Conservation (phyloP, 73 alveolate species). For the Vitrella brassicaformis region DNA sequence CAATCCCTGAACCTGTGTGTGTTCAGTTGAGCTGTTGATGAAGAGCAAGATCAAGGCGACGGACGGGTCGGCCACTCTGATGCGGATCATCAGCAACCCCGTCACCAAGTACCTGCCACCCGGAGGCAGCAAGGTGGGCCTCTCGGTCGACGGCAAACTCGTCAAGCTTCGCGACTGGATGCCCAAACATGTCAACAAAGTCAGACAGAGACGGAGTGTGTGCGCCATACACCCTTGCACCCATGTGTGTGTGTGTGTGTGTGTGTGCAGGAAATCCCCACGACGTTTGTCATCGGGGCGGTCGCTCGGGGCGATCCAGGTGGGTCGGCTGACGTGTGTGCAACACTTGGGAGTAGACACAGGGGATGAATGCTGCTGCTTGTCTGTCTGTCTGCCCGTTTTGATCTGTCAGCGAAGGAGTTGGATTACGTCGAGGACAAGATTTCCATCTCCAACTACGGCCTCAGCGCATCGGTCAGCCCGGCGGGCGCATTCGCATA, state of each 20-base stretch:
- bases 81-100: constrained; percentile 73
- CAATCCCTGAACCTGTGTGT: not conserved
- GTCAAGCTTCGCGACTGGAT: constrained; percentile 41
- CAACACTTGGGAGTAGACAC: not conserved
- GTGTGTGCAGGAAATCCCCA: constrained; percentile 1
- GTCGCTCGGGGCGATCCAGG: not conserved
- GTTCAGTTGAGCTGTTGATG: constrained; percentile 19
- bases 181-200: not conserved
- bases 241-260: not conserved
- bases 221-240: not conserved
- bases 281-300: not conserved
- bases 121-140: constrained; percentile 65
- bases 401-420: not conserved
- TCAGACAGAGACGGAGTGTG: not conserved
- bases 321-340: not conserved
- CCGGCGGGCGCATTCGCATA: too few relatives aligned
- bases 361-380: not conserved
- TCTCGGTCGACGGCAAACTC: constrained; percentile 63
- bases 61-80: constrained; percentile 48
- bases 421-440: constrained; percentile 7
- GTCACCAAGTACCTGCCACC: constrained; percentile 67
- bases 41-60: constrained; percentile 25
- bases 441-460: constrained; percentile 15
- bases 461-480: constrained; percentile 21
- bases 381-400: not conserved